phyloP scores from a whole-genome alignment of 371 early-diverging fungal species.

The Mortierella sp. region DNA sequence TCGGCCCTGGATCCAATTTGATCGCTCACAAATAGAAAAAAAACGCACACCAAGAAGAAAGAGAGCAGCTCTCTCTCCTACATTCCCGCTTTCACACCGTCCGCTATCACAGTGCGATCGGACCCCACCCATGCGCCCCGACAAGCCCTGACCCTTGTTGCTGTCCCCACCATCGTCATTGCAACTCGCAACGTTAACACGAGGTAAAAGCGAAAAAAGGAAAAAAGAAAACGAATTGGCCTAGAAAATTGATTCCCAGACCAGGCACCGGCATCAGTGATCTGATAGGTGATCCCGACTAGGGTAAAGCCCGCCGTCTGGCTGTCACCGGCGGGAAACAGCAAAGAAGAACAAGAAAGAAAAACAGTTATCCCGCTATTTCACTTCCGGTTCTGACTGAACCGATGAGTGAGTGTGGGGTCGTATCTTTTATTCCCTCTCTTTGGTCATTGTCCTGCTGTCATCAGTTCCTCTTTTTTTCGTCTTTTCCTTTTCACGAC shows the following conservation, averaged over 20 bases:
- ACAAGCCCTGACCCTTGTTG: constrained; percentile 11
- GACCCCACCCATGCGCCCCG: constrained; percentile 22
- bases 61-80: constrained; percentile 17
- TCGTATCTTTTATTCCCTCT: neutral
- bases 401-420: neutral
- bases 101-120: constrained; percentile 33
- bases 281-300: constrained; percentile 6
- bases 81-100: constrained; percentile 23
- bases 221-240: neutral
- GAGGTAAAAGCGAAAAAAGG: neutral
- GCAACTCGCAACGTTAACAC: neutral
- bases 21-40: constrained; percentile 37
- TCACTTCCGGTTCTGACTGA: constrained; percentile 8
- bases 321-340: neutral
- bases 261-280: constrained; percentile 7
- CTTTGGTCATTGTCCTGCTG: neutral
- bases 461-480: too few species aligned
- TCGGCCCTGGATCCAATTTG: constrained; percentile 49
- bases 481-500: neutral
- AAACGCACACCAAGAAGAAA: neutral
- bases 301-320: neutral
- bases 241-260: constrained; percentile 7
- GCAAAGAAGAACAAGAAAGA: neutral
- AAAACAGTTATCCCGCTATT: neutral
- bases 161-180: constrained; percentile 6